These are phyloP conservation scores for Nasturtium officinale DNA, from an alignment of 345 rosid genomes.

Conservation along the genomic window DNA sequence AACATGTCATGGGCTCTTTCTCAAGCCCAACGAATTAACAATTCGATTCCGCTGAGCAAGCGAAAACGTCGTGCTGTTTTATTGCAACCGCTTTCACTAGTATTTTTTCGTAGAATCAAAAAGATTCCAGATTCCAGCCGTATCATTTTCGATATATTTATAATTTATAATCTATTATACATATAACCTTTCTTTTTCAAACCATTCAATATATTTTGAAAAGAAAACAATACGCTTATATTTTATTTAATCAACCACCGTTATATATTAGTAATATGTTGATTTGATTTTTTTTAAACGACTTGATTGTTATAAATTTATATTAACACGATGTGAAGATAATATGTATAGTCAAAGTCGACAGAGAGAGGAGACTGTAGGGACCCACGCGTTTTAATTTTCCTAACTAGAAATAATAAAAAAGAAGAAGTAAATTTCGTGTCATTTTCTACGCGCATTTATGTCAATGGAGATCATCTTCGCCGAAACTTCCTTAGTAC, in stretches of 20 bases:
- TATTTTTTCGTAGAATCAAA: neutral
- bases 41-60: neutral
- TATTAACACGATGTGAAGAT: neutral
- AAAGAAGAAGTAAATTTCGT: neutral
- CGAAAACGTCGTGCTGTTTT: neutral
- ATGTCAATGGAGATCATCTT: neutral
- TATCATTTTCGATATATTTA: neutral
- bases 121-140: neutral
- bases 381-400: neutral
- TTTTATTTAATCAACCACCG: neutral
- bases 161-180: neutral
- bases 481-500: slow-evolving; percentile 8
- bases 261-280: neutral
- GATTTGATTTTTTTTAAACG: too few species aligned
- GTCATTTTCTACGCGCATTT: slow-evolving; percentile 3
- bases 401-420: neutral
- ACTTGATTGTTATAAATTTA: neutral
- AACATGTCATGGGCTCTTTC: neutral
- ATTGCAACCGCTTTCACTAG: neutral
- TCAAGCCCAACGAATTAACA: neutral
- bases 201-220: too few species aligned
- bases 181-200: neutral
- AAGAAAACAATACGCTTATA: too few species aligned
- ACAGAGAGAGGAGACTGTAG: neutral
- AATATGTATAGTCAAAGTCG: too few species aligned